Conservation (phyloP, 208 protist species). For the Trypanosomatidae sp. region DNA sequence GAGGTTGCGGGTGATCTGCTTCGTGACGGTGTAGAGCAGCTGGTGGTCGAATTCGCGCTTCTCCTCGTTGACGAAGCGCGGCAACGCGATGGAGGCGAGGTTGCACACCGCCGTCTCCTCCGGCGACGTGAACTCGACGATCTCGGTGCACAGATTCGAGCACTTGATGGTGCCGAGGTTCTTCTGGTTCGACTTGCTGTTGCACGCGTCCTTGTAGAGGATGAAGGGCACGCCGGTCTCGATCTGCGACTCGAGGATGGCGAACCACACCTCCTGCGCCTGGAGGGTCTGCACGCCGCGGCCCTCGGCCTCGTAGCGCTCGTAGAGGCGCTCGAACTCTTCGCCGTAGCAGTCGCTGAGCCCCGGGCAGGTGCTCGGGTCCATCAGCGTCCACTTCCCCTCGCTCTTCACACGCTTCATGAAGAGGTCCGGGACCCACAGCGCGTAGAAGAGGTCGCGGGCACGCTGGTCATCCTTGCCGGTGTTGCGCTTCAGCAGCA, state of each 20-base stretch:
- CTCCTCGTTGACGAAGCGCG: conserved; percentile 93
- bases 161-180: conserved; percentile 99
- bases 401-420: conserved; percentile 98
- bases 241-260: conserved; percentile 98
- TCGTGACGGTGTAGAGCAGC: conserved; percentile 89
- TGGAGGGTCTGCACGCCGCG: conserved; percentile 82
- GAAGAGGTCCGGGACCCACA: conserved; percentile 99
- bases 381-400: conserved; percentile 97
- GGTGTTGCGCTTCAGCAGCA: conserved; percentile 98
- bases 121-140: conserved; percentile 97
- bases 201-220: conserved; percentile 99
- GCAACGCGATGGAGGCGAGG: conserved; percentile 98
- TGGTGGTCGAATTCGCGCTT: conserved; percentile 89
- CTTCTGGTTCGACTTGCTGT: conserved; percentile 99
- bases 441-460: conserved; percentile 99
- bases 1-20: conserved; percentile 95
- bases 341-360: conserved; percentile 96
- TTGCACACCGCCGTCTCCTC: conserved; percentile 99
- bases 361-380: conserved; percentile 95
- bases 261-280: conserved; percentile 99
- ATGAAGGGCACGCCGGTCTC: conserved; percentile 99
- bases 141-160: conserved; percentile 99
- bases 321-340: conserved; percentile 96
- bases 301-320: conserved; percentile 93
- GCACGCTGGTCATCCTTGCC: conserved; percentile 98